phyloP scores from a whole-genome alignment of 305 asterid genomes.

The Caryopteris hybrid region DNA sequence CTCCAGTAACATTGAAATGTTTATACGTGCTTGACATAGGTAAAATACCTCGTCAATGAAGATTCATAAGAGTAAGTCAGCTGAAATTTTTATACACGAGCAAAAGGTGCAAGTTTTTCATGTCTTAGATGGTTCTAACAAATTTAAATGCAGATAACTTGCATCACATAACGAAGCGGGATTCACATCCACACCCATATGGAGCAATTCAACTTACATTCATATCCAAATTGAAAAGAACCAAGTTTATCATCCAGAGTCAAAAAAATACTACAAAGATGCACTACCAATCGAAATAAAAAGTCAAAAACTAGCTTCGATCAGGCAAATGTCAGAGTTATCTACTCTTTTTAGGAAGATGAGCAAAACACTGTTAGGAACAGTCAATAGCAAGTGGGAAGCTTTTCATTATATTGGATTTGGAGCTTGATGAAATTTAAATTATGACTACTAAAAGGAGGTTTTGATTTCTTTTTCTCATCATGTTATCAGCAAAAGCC shows the following conservation, averaged over 20 bases:
- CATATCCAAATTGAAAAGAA: neutral
- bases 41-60: neutral
- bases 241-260: neutral
- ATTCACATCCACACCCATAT: no score
- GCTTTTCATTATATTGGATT: neutral
- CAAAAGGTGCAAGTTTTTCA: neutral
- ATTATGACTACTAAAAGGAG: neutral
- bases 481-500: neutral
- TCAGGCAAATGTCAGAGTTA: neutral
- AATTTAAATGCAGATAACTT: no score
- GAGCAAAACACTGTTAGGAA: neutral
- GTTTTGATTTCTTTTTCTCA: neutral
- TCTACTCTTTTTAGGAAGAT: neutral
- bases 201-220: neutral
- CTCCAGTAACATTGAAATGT: neutral
- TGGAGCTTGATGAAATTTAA: neutral
- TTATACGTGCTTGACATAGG: neutral
- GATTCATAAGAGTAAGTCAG: neutral
- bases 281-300: neutral
- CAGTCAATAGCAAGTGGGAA: neutral
- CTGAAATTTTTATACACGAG: neutral
- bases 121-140: no score
- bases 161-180: neutral
- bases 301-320: neutral
- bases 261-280: no score